Base-by-base conservation (phyloP, 768 basidiomycete species). In the Filobasidium floriforme region DNA sequence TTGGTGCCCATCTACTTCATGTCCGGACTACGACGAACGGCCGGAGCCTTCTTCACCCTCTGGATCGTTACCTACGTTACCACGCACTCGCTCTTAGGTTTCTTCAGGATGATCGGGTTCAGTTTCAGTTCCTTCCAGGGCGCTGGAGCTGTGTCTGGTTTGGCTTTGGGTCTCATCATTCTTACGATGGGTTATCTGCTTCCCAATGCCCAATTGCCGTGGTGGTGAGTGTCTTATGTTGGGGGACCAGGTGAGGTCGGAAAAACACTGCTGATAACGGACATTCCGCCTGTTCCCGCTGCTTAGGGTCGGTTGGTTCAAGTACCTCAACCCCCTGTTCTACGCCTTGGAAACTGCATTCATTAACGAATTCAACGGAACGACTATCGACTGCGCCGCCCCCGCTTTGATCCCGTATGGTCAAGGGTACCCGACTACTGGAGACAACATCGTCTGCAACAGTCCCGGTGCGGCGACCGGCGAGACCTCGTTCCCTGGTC, bases 1-100 rank as follows among this genome's bases (percentile, higher is more conserved):
- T 68, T 72, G 32, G 62, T 76, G 51, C 74, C 74, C 61, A 69
- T 76, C 66, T 76, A 76, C 70, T 76, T 73, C 63, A 74, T 74
- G 75, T 60, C 62, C 22, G 70, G 70, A 10, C 68, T 74, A n/a
- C 66, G 71, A 43, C 46, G 26, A 15, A 66, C 67, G 18, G 70
- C 73, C 4, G 73, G 73, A 19, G 65, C 63, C 5, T 76, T 73
- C 68, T 76, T 76, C 60, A 69, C 67, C 22, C 72, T 69, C 70
- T 63, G 73, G 46, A 60, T 76, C 55, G 71, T 74, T 59, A 67
- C 64, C 0, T 74, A 72, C 44, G 59, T 71, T 59, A 67, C 68
- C 18, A 71, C 70, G 37, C 41, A 71, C 19, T 54, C 62, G 32
- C 68, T 70, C 12, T 73, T 72, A 7, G 75, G 70, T 1, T 72